Evolutionary conservation across 768 basidiomycete genomes (phyloP).

Genomic region (Saitozyma podzolica): DNA sequence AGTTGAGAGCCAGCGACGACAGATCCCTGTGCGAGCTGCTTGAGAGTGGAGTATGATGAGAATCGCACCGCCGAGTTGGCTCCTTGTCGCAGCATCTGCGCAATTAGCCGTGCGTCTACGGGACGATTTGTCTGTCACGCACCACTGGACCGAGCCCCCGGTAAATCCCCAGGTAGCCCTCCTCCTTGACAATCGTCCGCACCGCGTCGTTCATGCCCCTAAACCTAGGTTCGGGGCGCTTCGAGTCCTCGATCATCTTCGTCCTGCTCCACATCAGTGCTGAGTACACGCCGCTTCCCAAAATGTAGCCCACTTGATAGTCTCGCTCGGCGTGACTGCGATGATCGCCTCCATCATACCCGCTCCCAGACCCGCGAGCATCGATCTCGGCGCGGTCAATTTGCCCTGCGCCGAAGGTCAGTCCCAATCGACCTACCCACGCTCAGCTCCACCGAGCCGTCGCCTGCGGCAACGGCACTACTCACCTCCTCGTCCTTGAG

Average conservation of each 20-base stretch:
- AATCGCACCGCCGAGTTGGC: slow-evolving; percentile 96
- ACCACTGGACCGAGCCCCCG: slow-evolving; percentile 92
- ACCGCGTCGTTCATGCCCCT: slow-evolving; percentile 86
- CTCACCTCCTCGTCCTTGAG: slow-evolving; percentile 80
- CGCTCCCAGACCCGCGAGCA: slow-evolving; percentile 68
- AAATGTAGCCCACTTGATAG: slow-evolving; percentile 97
- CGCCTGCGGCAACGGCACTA: neutral
- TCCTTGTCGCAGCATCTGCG: slow-evolving; percentile 93
- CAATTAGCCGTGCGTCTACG: neutral
- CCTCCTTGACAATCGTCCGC: slow-evolving; percentile 71
- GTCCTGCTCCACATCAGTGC: slow-evolving; percentile 61
- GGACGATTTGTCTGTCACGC: slow-evolving; percentile 46
- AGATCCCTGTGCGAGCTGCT: slow-evolving; percentile 85
- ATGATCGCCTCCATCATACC: slow-evolving; percentile 90
- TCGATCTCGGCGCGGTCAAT: slow-evolving; percentile 78
- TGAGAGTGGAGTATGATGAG: slow-evolving; percentile 90
- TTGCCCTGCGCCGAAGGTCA: slow-evolving; percentile 65
- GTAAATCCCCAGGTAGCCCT: slow-evolving; percentile 75
- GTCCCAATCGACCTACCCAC: neutral
- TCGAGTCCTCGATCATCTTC: slow-evolving; percentile 93
- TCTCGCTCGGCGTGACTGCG: slow-evolving; percentile 96
- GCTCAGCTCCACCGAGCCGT: neutral
- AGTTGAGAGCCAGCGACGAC: slow-evolving; percentile 78
- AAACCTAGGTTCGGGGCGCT: slow-evolving; percentile 78
- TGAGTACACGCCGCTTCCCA: slow-evolving; percentile 4